Percentiles rank a stretch among this genome's conserved stretches.
phyloP scores from a whole-genome alignment of 2,329 filamentous ascomycete species.

The Colletotrichum brevisporum region DNA sequence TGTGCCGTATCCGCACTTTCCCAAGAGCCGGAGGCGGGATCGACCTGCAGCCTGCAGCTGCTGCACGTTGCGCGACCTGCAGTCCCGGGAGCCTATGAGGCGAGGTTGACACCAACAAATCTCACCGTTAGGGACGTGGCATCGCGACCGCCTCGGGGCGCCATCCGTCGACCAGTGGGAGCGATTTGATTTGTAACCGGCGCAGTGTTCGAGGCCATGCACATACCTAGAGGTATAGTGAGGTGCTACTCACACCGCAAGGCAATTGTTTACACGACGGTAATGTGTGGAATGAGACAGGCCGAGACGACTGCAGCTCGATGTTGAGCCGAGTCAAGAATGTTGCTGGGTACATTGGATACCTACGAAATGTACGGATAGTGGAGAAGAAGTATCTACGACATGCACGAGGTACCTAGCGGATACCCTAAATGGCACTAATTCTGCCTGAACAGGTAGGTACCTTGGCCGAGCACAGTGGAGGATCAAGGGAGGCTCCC shows the following conservation, averaged over 20 bases:
- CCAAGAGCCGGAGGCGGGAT: not conserved
- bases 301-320: not conserved
- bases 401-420: too few relatives aligned
- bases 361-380: too few relatives aligned
- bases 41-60: slow-evolving; percentile 9
- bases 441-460: too few relatives aligned
- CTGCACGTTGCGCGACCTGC: not conserved
- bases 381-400: too few relatives aligned
- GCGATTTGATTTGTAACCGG: slow-evolving; percentile 28
- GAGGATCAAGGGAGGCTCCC: too few relatives aligned
- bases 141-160: not conserved
- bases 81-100: not conserved
- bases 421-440: too few relatives aligned
- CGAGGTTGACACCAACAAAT: not conserved
- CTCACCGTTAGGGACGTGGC: slow-evolving; percentile 16
- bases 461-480: too few relatives aligned
- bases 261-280: not conserved
- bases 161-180: slow-evolving; percentile 7
- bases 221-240: not conserved
- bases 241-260: not conserved
- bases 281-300: slow-evolving; percentile 3
- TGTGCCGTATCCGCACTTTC: too few relatives aligned
- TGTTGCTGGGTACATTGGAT: not conserved
- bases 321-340: slow-evolving; percentile 18
- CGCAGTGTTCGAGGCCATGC: not conserved